Evolutionary conservation across 257 asterid genomes (phyloP).

Genomic region (Solanum habrochaites): DNA sequence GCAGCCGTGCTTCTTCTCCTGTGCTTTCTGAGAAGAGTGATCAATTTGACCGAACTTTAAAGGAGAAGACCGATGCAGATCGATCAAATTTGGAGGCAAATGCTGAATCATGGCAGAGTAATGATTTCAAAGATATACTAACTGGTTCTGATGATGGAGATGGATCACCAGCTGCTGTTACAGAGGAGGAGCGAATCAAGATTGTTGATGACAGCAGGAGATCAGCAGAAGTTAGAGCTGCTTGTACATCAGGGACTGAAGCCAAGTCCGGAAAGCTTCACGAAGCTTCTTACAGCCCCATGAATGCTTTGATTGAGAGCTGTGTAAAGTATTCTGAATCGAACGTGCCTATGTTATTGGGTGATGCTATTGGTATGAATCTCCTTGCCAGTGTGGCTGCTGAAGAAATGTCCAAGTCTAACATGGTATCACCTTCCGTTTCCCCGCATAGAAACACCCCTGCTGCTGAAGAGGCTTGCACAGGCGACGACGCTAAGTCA

Average conservation of each 20-base stretch:
- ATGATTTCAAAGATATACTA: conserved; percentile 34
- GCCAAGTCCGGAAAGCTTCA: conserved; percentile 33
- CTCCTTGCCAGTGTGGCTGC: conserved; percentile 97
- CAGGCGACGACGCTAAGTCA: conserved; percentile 35
- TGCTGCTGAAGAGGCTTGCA: conserved; percentile 28
- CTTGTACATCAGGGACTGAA: conserved; percentile 23
- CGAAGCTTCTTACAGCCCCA: conserved; percentile 63
- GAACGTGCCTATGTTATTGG: conserved; percentile 46
- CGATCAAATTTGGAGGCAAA: conserved; percentile 29
- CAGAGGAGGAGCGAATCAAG: conserved; percentile 45
- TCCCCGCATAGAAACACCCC: conserved; percentile 38
- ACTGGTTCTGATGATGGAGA: conserved; percentile 43
- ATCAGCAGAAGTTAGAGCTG: conserved; percentile 17
- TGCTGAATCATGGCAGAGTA: conserved; percentile 30
- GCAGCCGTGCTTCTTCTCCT: conserved; percentile 55
- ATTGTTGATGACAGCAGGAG: conserved; percentile 22
- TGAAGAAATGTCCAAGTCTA: conserved; percentile 62
- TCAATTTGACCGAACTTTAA: conserved; percentile 22
- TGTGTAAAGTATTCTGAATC: conserved; percentile 79
- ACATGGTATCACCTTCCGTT: conserved; percentile 38
- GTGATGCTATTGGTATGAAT: conserved; percentile 88
- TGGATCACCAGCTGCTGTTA: conserved; percentile 28
- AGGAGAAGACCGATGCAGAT: conserved; percentile 35
- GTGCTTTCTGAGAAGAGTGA: conserved; percentile 30
- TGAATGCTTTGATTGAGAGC: conserved; percentile 92